A percentile compares a stretch with the other conserved stretches of the same genome.
These are phyloP conservation scores for Trichosporon ovoides DNA, from an alignment of 1,284 basidiomycete species.

Conservation along the genomic window DNA sequence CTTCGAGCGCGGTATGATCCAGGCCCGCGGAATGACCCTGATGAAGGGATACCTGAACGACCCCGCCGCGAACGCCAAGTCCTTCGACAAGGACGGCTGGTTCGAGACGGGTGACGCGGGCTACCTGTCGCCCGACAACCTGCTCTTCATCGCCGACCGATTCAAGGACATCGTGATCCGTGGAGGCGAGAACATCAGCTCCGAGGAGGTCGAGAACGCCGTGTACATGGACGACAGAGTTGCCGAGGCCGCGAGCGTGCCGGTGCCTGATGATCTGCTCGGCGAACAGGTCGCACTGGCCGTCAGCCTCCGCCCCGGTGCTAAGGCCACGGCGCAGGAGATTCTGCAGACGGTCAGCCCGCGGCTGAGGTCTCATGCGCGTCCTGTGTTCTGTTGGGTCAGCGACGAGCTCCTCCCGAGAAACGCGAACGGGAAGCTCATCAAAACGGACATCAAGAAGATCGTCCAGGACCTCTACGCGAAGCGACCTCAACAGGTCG, in stretches of 20 bases:
- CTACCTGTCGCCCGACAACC: conserved; percentile 34
- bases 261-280: conserved; percentile 31
- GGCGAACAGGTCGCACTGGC: conserved; percentile 39
- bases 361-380: conserved; percentile 10
- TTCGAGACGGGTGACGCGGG: conserved; percentile 42
- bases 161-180: conserved; percentile 42
- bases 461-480: conserved; percentile 15
- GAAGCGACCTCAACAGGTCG: conserved; percentile 23
- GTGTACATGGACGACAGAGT: conserved; percentile 32
- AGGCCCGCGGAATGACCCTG: conserved; percentile 37
- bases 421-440: conserved; percentile 19
- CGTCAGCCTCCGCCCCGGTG: conserved; percentile 25
- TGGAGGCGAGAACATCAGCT: conserved; percentile 40
- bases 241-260: conserved; percentile 33
- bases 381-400: conserved; percentile 10
- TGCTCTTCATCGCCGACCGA: conserved; percentile 38
- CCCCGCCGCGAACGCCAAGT: conserved; percentile 12
- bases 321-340: conserved; percentile 4
- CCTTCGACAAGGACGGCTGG: conserved; percentile 36
- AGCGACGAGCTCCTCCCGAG: conserved; percentile 9
- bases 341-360: neutral
- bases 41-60: conserved; percentile 35
- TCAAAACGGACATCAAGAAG: conserved; percentile 20
- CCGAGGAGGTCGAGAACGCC: conserved; percentile 41
- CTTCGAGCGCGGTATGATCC: conserved; percentile 28